A percentile compares a stretch with the other conserved stretches of the same genome.
These are phyloP conservation scores for Parastagonospora avenae DNA, from an alignment of 2,329 filamentous ascomycete species.

Conservation along the genomic window DNA sequence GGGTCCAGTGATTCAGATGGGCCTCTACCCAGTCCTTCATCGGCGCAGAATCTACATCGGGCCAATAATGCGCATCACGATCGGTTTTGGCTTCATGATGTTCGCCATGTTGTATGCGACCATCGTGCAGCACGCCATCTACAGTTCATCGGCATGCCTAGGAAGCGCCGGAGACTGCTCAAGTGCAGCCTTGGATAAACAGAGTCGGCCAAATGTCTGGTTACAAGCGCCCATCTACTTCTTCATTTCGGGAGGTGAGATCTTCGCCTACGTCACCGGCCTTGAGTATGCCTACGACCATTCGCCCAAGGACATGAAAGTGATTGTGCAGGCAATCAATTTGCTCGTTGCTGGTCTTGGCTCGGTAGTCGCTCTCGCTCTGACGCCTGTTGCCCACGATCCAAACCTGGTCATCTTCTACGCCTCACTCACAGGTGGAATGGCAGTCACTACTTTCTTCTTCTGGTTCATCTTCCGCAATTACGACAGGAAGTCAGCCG, in stretches of 20 bases:
- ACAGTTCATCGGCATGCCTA: slow-evolving; percentile 35
- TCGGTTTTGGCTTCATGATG: slow-evolving; percentile 39
- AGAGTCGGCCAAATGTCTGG: slow-evolving; percentile 48
- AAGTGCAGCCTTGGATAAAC: slow-evolving; percentile 7
- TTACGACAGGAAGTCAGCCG: slow-evolving; percentile 16
- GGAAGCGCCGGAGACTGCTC: slow-evolving; percentile 43
- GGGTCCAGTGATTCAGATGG: slow-evolving; percentile 35
- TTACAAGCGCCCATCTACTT: slow-evolving; percentile 50
- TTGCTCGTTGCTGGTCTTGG: slow-evolving; percentile 41
- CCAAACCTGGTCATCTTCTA: slow-evolving; percentile 39
- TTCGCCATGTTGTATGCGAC: slow-evolving; percentile 39
- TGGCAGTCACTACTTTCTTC: slow-evolving; percentile 24
- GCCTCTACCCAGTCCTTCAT: slow-evolving; percentile 37
- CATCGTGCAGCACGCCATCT: slow-evolving; percentile 40
- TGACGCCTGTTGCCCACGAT: slow-evolving; percentile 38
- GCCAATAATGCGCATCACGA: slow-evolving; percentile 36
- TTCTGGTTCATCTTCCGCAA: slow-evolving; percentile 33
- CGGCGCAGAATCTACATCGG: slow-evolving; percentile 31
- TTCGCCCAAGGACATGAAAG: slow-evolving; percentile 51
- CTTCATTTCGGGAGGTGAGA: slow-evolving; percentile 48
- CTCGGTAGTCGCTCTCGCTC: slow-evolving; percentile 36
- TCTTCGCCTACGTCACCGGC: slow-evolving; percentile 50
- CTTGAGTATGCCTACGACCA: slow-evolving; percentile 53
- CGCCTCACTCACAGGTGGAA: slow-evolving; percentile 25
- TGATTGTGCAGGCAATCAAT: slow-evolving; percentile 43